These are phyloP conservation scores for Geum urbanum DNA, from an alignment of 306 rosid species.

Conservation along the genomic window DNA sequence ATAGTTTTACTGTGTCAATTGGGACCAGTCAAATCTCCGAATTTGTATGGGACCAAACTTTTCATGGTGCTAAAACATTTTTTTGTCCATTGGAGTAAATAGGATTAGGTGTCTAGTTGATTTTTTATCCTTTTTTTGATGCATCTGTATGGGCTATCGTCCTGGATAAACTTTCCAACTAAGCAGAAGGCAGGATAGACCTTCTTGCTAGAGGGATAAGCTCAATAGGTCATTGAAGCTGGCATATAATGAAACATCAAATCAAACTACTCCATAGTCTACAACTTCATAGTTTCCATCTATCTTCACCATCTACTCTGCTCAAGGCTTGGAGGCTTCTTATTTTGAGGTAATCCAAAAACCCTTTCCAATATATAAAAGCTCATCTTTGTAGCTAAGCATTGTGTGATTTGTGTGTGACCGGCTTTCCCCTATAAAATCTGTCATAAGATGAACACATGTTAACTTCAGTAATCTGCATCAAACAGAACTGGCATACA, in stretches of 20 bases:
- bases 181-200: constrained; percentile 10
- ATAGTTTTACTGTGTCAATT: neutral
- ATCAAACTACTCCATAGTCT: too few relatives aligned
- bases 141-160: neutral
- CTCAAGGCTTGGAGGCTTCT: neutral
- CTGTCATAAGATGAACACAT: neutral
- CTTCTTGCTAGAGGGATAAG: constrained; percentile 15
- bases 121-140: neutral
- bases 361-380: neutral
- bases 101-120: neutral
- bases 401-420: neutral
- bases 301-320: neutral
- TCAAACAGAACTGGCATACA: neutral
- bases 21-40: neutral
- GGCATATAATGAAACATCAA: neutral
- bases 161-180: constrained; percentile 19
- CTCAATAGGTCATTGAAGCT: neutral
- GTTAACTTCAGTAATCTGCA: neutral
- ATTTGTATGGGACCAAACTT: neutral
- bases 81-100: neutral
- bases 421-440: neutral
- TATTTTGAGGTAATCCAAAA: neutral
- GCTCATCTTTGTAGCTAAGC: neutral
- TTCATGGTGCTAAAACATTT: neutral
- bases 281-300: neutral